These are phyloP conservation scores for Meripilus lineatus DNA, from an alignment of 1,284 basidiomycete species.

Conservation along the genomic window DNA sequence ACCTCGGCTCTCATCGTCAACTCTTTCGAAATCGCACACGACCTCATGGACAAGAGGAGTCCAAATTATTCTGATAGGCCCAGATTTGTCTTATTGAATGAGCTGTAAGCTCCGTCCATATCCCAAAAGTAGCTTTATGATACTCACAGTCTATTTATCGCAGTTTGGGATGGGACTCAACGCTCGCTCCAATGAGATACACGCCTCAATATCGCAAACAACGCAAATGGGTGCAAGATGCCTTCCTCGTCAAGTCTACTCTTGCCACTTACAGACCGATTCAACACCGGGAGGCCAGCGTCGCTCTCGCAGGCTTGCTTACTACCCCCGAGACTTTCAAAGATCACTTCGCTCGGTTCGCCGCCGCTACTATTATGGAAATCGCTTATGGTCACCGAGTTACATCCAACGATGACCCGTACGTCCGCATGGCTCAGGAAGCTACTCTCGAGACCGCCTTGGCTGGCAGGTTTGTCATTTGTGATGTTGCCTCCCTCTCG, in stretches of 20 bases:
- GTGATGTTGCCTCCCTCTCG: not conserved
- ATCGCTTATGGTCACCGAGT: slow-evolving; percentile 23
- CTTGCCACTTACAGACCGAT: slow-evolving; percentile 13
- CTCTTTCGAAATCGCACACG: slow-evolving; percentile 1
- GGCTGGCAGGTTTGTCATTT: slow-evolving; percentile 8
- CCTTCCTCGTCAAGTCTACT: slow-evolving; percentile 15
- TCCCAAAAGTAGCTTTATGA: not conserved
- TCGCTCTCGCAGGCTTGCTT: slow-evolving; percentile 13
- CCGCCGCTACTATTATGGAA: slow-evolving; percentile 18
- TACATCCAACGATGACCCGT: slow-evolving; percentile 16
- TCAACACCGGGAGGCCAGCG: slow-evolving; percentile 13
- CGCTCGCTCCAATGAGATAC: slow-evolving; percentile 17
- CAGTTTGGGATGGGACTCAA: slow-evolving; percentile 19
- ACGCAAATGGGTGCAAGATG: slow-evolving; percentile 18
- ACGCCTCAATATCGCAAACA: slow-evolving; percentile 21
- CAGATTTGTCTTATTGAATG: not conserved
- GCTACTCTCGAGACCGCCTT: slow-evolving; percentile 15
- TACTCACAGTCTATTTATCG: not conserved
- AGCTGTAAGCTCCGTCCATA: slow-evolving; percentile 1
- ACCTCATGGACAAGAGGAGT: slow-evolving; percentile 4
- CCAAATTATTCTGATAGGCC: slow-evolving; percentile 4
- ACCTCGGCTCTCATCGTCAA: slow-evolving; percentile 2
- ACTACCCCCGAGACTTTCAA: slow-evolving; percentile 14
- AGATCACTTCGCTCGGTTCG: slow-evolving; percentile 14
- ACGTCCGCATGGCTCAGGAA: slow-evolving; percentile 17